Percentiles rank a stretch among this genome's conserved stretches.
Conservation (phyloP, 2,329 filamentous ascomycete genomes). For the Cladophialophora carrionii region DNA sequence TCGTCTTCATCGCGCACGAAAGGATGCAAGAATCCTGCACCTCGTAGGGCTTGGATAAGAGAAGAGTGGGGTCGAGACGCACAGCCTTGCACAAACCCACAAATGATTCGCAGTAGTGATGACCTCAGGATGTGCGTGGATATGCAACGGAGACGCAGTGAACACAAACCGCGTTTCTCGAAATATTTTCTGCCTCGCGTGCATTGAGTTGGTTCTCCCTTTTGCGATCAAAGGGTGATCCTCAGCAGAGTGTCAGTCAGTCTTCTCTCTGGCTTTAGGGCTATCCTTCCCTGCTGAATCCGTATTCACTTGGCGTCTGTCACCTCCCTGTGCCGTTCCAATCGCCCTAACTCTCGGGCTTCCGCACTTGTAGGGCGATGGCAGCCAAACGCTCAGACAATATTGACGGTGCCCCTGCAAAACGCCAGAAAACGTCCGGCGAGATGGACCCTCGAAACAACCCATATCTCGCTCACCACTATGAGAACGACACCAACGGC, state of each 20-base stretch:
- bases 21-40: background rate
- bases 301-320: background rate
- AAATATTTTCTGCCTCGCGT: slow-evolving; percentile 15
- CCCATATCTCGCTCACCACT: slow-evolving; percentile 89
- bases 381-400: slow-evolving; percentile 35
- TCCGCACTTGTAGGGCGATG: slow-evolving; percentile 24
- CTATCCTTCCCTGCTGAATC: background rate
- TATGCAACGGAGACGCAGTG: background rate
- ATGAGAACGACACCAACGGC: slow-evolving; percentile 55
- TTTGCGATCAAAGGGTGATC: background rate
- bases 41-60: background rate
- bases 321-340: background rate
- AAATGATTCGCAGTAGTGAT: background rate
- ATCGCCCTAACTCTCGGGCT: background rate
- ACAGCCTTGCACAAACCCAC: background rate
- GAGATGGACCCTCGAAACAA: slow-evolving; percentile 65
- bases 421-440: slow-evolving; percentile 57
- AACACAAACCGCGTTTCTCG: background rate
- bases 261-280: background rate
- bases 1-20: background rate
- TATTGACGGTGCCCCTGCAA: slow-evolving; percentile 52
- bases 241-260: background rate
- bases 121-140: background rate
- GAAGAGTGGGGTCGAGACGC: background rate
- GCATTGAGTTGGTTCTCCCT: background rate